A percentile compares a stretch with the other conserved stretches of the same genome.
Evolutionary conservation across 352 stramenopile genomes (phyloP).

Genomic region (Pythium dissimile): DNA sequence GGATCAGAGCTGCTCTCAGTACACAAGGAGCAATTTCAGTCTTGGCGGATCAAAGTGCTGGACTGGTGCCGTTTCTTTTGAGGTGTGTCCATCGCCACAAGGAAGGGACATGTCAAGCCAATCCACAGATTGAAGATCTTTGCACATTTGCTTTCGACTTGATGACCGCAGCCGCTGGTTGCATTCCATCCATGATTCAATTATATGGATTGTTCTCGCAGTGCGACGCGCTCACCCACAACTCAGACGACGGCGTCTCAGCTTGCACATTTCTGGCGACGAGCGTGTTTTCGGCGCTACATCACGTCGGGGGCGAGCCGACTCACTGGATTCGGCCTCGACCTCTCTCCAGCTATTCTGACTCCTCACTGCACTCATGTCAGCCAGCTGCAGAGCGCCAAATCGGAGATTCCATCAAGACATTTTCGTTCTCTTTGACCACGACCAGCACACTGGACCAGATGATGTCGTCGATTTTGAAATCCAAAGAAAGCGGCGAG

Average conservation of each 20-base stretch:
- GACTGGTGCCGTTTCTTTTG: too few species aligned
- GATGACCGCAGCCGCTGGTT: conserved; percentile 3
- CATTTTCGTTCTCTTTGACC: not conserved
- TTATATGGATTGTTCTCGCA: conserved; percentile 3
- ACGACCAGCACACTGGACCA: conserved; percentile 21
- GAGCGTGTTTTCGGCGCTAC: not conserved
- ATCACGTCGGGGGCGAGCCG: conserved; percentile 2
- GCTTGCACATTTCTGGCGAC: conserved; percentile 7
- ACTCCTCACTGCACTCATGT: not conserved
- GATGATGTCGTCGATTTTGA: conserved; percentile 35
- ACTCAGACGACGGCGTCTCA: not conserved
- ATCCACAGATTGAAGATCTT: conserved; percentile 10
- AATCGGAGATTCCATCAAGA: not conserved
- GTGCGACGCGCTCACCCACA: not conserved
- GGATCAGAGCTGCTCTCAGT: not conserved
- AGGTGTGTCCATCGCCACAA: not conserved
- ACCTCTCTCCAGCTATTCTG: not conserved
- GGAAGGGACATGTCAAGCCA: not conserved
- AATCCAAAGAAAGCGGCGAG: conserved; percentile 13
- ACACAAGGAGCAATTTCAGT: not conserved
- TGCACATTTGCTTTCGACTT: conserved; percentile 10
- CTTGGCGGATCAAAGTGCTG: too few species aligned
- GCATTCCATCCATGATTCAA: conserved; percentile 10
- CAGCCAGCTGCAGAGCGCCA: not conserved
- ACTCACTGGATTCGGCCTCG: conserved; percentile 3